Evolutionary conservation across 768 basidiomycete genomes (phyloP).

Genomic region (Dioszegia hungarica): DNA sequence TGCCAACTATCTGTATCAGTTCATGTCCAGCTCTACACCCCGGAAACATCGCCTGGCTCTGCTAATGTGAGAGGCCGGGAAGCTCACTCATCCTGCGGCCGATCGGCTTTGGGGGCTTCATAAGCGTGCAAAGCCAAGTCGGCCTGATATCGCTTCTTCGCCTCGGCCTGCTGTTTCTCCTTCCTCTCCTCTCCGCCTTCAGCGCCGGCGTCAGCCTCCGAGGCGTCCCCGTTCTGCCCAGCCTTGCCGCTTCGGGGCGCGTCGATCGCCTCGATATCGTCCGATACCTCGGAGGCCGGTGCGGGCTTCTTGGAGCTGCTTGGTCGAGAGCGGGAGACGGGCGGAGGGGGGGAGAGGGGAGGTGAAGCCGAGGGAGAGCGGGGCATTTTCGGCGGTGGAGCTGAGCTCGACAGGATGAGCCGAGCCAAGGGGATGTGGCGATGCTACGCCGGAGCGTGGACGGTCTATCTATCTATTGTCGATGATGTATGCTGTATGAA

Average conservation of each 20-base stretch:
- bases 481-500: too few relatives aligned
- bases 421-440: too few relatives aligned
- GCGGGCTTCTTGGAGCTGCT: not conserved
- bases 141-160: slow-evolving; percentile 27
- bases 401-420: too few relatives aligned
- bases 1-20: slow-evolving; percentile 33
- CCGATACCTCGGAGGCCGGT: not conserved
- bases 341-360: not conserved
- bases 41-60: not conserved
- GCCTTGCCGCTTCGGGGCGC: not conserved
- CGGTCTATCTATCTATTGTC: too few relatives aligned
- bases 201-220: not conserved
- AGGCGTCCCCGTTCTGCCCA: not conserved
- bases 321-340: not conserved
- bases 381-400: not conserved
- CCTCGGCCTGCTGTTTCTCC: slow-evolving; percentile 9
- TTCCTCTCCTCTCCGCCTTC: not conserved
- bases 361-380: not conserved
- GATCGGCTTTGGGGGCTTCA: slow-evolving; percentile 20
- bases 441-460: too few relatives aligned
- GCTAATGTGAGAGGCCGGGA: too few relatives aligned
- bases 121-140: slow-evolving; percentile 30
- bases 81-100: slow-evolving; percentile 27
- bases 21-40: not conserved
- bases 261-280: not conserved